Percentiles rank a stretch among this genome's conserved stretches.
These are phyloP conservation scores for Leishmania aethiopica DNA, from an alignment of 208 protist species.

Conservation along the genomic window DNA sequence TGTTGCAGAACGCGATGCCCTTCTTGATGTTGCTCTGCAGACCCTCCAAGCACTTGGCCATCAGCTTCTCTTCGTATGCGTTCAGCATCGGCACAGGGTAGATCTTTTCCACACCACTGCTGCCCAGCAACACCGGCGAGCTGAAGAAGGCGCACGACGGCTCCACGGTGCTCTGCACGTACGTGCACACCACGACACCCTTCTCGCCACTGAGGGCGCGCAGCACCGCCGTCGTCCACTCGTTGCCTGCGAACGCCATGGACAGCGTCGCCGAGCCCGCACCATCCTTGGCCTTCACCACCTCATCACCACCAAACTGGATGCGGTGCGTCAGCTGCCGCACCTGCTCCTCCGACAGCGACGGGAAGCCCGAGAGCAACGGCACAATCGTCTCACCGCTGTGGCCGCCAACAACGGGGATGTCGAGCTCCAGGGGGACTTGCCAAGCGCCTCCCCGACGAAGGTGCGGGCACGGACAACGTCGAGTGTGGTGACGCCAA, in stretches of 20 bases:
- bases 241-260: constrained; percentile 57
- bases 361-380: constrained; percentile 76
- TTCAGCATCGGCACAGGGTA: constrained; percentile 65
- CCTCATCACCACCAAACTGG: constrained; percentile 86
- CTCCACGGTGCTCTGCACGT: constrained; percentile 66
- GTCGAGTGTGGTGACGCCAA: constrained; percentile 95
- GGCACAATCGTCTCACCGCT: constrained; percentile 95
- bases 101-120: constrained; percentile 68
- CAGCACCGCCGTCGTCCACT: constrained; percentile 71
- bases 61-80: constrained; percentile 58
- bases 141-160: constrained; percentile 71
- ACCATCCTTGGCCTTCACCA: constrained; percentile 90
- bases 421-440: constrained; percentile 61
- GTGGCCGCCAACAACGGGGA: constrained; percentile 95
- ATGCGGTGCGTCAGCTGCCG: constrained; percentile 83
- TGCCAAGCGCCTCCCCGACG: constrained; percentile 60
- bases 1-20: constrained; percentile 57
- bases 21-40: constrained; percentile 88
- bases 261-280: constrained; percentile 82
- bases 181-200: constrained; percentile 86
- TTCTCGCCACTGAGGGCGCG: constrained; percentile 73
- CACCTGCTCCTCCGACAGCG: constrained; percentile 65
- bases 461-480: constrained; percentile 81
- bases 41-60: constrained; percentile 80
- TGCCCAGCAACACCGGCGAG: constrained; percentile 75